phyloP scores from a whole-genome alignment of 1,139 yeast genomes.

The Chernovozyma aurita region DNA sequence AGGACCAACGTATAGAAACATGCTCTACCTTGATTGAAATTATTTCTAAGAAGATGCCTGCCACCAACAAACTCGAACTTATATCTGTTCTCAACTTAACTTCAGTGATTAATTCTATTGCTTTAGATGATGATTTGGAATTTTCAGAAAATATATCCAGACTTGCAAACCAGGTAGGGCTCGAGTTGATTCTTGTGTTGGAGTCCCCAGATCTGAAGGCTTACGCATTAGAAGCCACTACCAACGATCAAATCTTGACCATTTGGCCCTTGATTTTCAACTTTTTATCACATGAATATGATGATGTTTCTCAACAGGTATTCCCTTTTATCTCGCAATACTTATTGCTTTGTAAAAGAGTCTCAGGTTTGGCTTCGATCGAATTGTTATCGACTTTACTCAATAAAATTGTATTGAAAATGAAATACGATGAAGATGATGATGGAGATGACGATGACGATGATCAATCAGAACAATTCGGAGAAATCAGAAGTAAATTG shows the following conservation, averaged over 20 bases:
- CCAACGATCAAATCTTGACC: slow-evolving; percentile 25
- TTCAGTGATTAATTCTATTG: slow-evolving; percentile 40
- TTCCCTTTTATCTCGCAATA: slow-evolving; percentile 78
- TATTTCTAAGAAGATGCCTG: slow-evolving; percentile 86
- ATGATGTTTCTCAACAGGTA: slow-evolving; percentile 80
- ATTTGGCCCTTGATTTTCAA: slow-evolving; percentile 71
- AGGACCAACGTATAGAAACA: slow-evolving; percentile 50
- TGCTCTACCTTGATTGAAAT: slow-evolving; percentile 77
- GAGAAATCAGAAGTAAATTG: slow-evolving; percentile 69
- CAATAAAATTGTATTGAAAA: slow-evolving; percentile 66
- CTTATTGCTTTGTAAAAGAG: slow-evolving; percentile 65
- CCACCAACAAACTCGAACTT: slow-evolving; percentile 77
- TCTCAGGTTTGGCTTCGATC: slow-evolving; percentile 26
- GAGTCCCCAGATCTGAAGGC: slow-evolving; percentile 25
- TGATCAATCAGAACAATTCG: slow-evolving; percentile 69
- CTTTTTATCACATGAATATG: slow-evolving; percentile 77
- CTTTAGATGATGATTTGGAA: slow-evolving; percentile 43
- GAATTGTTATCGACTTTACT: slow-evolving; percentile 61
- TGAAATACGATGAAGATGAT: slow-evolving; percentile 73
- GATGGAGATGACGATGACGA: slow-evolving; percentile 72
- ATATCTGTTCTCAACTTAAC: slow-evolving; percentile 67
- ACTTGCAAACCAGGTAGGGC: slow-evolving; percentile 68
- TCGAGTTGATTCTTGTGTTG: slow-evolving; percentile 64
- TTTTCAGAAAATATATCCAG: slow-evolving; percentile 76
- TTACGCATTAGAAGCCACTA: slow-evolving; percentile 44